Evolutionary conservation across 768 basidiomycete genomes (phyloP), one percentile per base, ranked within the genome.

Genomic region (Guyanaporus albipodus): DNA sequence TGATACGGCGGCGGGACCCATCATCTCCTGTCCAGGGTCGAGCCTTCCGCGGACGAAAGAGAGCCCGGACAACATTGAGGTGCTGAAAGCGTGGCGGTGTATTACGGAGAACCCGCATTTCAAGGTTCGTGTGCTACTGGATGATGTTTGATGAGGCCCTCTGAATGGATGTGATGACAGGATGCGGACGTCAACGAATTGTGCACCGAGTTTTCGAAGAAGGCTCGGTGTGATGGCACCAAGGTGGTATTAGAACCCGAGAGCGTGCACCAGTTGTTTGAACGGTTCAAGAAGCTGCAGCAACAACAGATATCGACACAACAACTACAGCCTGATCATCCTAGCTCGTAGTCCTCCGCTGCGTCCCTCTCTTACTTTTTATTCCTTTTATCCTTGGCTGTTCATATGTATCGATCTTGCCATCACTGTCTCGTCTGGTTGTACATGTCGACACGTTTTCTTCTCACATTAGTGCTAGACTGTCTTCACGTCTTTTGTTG

Each of bases 201-300:
- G 19, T 92, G 90, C 60, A 57, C 79, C 7, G 85, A 91, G 65
- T 89, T 92, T 60, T 77, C 87, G 37, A 77, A 67, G 59, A 91
- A 92, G 70, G 90, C 90, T 38, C 75, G 80, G 36, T 92, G 90
- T 58, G 89, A 91, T 50, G 90, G 90, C 29, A 81, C 80, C 22
- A 88, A 87, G 69, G 85, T 90, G 31, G 89, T 91, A 17, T 66
- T 91, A 38, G 86, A 78, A 50, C 73, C 74, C 6, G 64, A 70
- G 48, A 66, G 72, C 29, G 69, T 76, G 48, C 66, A 63, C 42
- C 67, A 71, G 32, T 63, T 77, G 39, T 66, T 78, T 50, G 72
- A 75, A 53, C 67, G 57, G 38, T 67, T 77, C 33, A 60, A 68
- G 44, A 66, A 66, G 44, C 32, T 42, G 29, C 44, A 29, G 39